Base-by-base conservation (phyloP, 2,329 filamentous ascomycete genomes). In the Alternaria triticimaculans region DNA sequence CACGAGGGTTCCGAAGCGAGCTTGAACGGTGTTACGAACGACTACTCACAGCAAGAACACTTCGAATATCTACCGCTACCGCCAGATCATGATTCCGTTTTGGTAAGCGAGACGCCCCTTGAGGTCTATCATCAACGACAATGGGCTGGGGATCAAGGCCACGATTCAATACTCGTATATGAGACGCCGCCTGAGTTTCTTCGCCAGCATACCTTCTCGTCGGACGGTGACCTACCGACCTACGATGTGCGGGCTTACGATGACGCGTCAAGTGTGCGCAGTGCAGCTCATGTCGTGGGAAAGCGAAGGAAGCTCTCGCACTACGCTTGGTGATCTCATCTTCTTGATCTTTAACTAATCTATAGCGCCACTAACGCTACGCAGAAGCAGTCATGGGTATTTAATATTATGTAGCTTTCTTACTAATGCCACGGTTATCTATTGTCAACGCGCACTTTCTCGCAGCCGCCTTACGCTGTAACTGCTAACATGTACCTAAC, bases 161-260 rank as follows among this genome's bases (percentile, higher is more conserved):
- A 62, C 14, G 48, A 50, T 23, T 66, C 63, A 0, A 37, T 66
- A 11, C 15, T 66, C 3, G 63, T 66, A 25, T 53, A 56, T 4
- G 63, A 68, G 26, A 68, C 66, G 4, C 63, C 63, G 11, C 63
- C 58, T 8, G 48, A 66, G 25, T 57, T 33, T 8, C 9, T 58
- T 10, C 9, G 12, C 5, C 25, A 18, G 25, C 18, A 12, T 46
- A n/a, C 4, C 4, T 6, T 11, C 15, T 28, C 41, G 14, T 50
- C 23, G 1, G 49, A 55, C 14, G 5, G 43, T 4, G 15, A n/a
- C 11, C 3, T 51, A 15, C 20, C 43, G 12, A 25, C n/a, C 11
- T 60, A 53, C 11, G n/a, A 51, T 20, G 3, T 26, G 20, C 25
- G 54, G 14, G 26, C 18, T 4, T 1, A 12, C 21, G 33, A 28